A percentile compares a stretch with the other conserved stretches of the same genome.
Evolutionary conservation across 1,139 yeast genomes (phyloP).

Genomic region (Debaryomyces subglobosus): DNA sequence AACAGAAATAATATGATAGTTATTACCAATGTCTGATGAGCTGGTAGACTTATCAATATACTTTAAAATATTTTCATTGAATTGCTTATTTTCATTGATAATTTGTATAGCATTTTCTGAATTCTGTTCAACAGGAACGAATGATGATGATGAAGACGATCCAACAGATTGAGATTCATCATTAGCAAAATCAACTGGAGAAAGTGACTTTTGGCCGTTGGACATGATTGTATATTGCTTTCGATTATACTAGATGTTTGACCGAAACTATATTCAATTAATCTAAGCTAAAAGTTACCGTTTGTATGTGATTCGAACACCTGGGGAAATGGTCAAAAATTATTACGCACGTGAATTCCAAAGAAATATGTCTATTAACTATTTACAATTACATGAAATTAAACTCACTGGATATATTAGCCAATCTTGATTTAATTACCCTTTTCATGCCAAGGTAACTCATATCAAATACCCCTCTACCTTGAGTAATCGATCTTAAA

Average conservation of each 20-base stretch:
- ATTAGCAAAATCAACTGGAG: slow-evolving; percentile 3
- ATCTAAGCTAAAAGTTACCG: neutral
- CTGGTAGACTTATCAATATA: slow-evolving; percentile 42
- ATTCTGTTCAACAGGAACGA: slow-evolving; percentile 42
- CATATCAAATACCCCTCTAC: slow-evolving; percentile 86
- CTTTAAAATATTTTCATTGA: slow-evolving; percentile 46
- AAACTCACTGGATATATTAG: slow-evolving; percentile 26
- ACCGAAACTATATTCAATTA: neutral
- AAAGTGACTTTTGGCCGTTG: neutral
- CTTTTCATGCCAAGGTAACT: slow-evolving; percentile 72
- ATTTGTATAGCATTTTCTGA: slow-evolving; percentile 65
- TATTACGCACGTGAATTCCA: slow-evolving; percentile 5
- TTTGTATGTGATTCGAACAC: neutral
- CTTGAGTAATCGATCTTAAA: slow-evolving; percentile 84
- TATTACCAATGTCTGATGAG: slow-evolving; percentile 52
- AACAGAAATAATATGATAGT: slow-evolving; percentile 90
- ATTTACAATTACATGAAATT: slow-evolving; percentile 10
- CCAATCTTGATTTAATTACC: slow-evolving; percentile 51
- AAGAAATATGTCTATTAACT: neutral
- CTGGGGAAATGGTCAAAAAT: slow-evolving; percentile 4
- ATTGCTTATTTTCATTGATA: slow-evolving; percentile 74
- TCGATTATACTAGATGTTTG: neutral
- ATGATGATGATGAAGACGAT: slow-evolving; percentile 37
- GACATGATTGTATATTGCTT: slow-evolving; percentile 1
- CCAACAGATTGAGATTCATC: slow-evolving; percentile 16